These are phyloP conservation scores for Paramecium tetraurelia DNA, from an alignment of 73 alveolate genomes.

Conservation along the genomic window DNA sequence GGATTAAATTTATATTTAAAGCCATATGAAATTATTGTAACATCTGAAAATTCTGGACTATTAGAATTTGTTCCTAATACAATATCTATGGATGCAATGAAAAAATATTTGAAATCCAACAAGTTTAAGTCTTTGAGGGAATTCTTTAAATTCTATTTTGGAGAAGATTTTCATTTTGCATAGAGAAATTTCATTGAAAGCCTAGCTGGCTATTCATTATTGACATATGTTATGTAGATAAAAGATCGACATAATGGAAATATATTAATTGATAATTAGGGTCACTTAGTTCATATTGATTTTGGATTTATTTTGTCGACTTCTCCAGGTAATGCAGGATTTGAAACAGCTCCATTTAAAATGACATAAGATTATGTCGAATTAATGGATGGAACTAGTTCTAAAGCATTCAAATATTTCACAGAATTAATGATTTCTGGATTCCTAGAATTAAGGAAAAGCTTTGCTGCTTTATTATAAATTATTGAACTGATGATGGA, in stretches of 20 bases:
- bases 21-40: constrained; percentile 95
- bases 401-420: constrained; percentile 31
- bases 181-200: constrained; percentile 97
- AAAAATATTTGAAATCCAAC: constrained; percentile 78
- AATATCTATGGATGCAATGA: constrained; percentile 90
- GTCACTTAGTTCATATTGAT: constrained; percentile 95
- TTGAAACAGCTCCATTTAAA: constrained; percentile 98
- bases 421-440: neutral
- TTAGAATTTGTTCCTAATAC: constrained; percentile 95
- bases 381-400: constrained; percentile 50
- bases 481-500: constrained; percentile 53
- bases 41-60: constrained; percentile 91
- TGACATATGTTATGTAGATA: constrained; percentile 89
- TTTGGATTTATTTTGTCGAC: constrained; percentile 92
- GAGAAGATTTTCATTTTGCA: constrained; percentile 88
- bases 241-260: constrained; percentile 98
- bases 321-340: constrained; percentile 95
- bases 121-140: constrained; percentile 65
- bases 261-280: constrained; percentile 90
- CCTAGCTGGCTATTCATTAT: constrained; percentile 97
- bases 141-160: constrained; percentile 83
- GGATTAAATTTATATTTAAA: constrained; percentile 81
- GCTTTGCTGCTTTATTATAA: neutral
- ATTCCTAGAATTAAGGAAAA: constrained; percentile 35
- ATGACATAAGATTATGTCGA: constrained; percentile 70